Evolutionary conservation across 805 yeast genomes (phyloP).

Genomic region (Wickerhamomyces hampshirensis): DNA sequence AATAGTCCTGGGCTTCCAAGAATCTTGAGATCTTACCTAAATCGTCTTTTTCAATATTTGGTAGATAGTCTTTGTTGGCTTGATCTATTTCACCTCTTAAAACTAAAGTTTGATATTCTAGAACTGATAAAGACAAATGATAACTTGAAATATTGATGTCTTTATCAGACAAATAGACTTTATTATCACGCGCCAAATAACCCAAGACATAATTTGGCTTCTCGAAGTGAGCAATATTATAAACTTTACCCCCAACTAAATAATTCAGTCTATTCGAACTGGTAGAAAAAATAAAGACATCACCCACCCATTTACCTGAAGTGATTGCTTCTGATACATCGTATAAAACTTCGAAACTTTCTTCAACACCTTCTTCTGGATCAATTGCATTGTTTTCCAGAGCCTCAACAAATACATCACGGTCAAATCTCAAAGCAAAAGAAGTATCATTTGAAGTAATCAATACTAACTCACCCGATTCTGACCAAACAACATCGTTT

Average conservation of each 20-base stretch:
- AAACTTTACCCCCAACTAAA: constrained; percentile 89
- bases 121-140: constrained; percentile 74
- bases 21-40: constrained; percentile 81
- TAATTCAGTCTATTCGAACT: constrained; percentile 84
- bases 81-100: constrained; percentile 91
- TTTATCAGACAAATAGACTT: constrained; percentile 87
- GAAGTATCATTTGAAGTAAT: constrained; percentile 67
- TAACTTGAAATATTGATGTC: constrained; percentile 80
- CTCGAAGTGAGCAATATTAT: constrained; percentile 90
- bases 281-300: constrained; percentile 91
- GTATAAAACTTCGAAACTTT: constrained; percentile 75
- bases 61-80: constrained; percentile 55
- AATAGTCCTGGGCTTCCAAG: constrained; percentile 87
- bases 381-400: constrained; percentile 52
- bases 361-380: constrained; percentile 86
- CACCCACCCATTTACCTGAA: constrained; percentile 96
- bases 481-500: constrained; percentile 82
- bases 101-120: constrained; percentile 94
- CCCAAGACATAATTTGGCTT: constrained; percentile 83
- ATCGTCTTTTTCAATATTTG: constrained; percentile 61
- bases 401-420: constrained; percentile 61
- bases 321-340: constrained; percentile 78
- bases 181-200: constrained; percentile 85
- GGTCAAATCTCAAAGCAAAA: constrained; percentile 71
- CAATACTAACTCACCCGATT: constrained; percentile 84